These are phyloP conservation scores for Hypoxylon cercidicola DNA, from an alignment of 495 filamentous ascomycete genomes.

Conservation along the genomic window DNA sequence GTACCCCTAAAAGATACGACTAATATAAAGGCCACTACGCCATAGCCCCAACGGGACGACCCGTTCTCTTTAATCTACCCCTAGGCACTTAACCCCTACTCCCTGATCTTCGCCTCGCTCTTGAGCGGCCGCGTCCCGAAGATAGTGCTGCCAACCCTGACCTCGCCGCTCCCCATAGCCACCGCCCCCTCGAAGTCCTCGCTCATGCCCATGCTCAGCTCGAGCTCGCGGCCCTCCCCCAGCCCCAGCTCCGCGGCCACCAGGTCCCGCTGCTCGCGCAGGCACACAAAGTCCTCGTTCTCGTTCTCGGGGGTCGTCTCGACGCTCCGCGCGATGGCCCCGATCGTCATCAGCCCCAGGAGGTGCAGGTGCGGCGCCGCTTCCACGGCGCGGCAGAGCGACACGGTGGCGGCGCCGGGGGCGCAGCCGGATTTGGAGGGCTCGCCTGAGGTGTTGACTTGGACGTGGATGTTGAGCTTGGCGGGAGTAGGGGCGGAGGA, in stretches of 20 bases:
- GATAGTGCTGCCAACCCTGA: constrained; percentile 94
- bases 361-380: constrained; percentile 78
- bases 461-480: constrained; percentile 82
- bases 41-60: too few relatives aligned
- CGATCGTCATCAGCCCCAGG: constrained; percentile 95
- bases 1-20: too few relatives aligned
- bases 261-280: constrained; percentile 76
- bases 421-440: constrained; percentile 82
- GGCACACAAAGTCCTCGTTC: constrained; percentile 86
- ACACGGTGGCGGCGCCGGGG: constrained; percentile 66
- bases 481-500: constrained; percentile 38
- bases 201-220: constrained; percentile 85
- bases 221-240: constrained; percentile 48
- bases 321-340: constrained; percentile 84
- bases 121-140: constrained; percentile 85
- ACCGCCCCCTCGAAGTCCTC: constrained; percentile 94
- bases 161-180: constrained; percentile 82
- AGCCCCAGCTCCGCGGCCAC: constrained; percentile 59
- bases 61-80: too few relatives aligned
- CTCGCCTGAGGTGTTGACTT: constrained; percentile 95
- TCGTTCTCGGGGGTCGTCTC: constrained; percentile 76
- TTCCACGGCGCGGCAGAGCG: constrained; percentile 70
- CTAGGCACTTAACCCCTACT: constrained; percentile 35
- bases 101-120: constrained; percentile 71
- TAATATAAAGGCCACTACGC: too few relatives aligned